Evolutionary conservation across 2,329 filamentous ascomycete genomes (phyloP).

Genomic region (Alternaria panax): DNA sequence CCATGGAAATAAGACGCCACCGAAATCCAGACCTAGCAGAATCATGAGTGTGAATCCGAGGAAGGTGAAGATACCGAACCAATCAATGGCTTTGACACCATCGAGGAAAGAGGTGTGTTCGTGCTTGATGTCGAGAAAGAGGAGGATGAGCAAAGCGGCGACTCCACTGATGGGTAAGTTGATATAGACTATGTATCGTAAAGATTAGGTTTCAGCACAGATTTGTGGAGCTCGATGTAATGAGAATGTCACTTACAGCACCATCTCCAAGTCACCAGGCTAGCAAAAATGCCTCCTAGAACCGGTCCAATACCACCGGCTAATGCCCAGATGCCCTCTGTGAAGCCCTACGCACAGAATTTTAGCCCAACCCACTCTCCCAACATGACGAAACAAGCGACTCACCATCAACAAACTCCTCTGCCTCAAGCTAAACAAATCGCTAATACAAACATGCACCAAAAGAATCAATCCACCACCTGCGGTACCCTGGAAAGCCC

Average conservation of each 20-base stretch:
- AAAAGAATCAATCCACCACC: constrained; percentile 68
- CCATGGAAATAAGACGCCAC: constrained; percentile 62
- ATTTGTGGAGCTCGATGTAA: not conserved
- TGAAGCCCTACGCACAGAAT: constrained; percentile 47
- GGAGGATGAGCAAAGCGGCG: constrained; percentile 58
- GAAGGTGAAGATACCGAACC: constrained; percentile 61
- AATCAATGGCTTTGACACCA: constrained; percentile 62
- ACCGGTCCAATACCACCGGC: constrained; percentile 62
- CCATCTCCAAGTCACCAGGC: constrained; percentile 60
- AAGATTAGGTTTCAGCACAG: not conserved
- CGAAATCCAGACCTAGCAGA: constrained; percentile 63
- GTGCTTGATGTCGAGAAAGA: constrained; percentile 64
- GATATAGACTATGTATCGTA: constrained; percentile 55
- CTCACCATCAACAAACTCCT: constrained; percentile 56
- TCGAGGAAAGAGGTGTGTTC: constrained; percentile 58
- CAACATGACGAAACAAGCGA: not conserved
- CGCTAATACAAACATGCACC: constrained; percentile 69
- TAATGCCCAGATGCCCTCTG: constrained; percentile 63
- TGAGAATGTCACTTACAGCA: constrained; percentile 47
- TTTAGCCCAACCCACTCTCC: not conserved
- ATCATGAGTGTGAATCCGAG: constrained; percentile 61
- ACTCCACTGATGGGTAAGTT: constrained; percentile 61
- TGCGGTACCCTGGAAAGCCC: constrained; percentile 69
- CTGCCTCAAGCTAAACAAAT: constrained; percentile 66
- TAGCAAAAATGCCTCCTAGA: constrained; percentile 60